Conservation (phyloP, 2,329 filamentous ascomycete species). For the Xylariales sp. region DNA sequence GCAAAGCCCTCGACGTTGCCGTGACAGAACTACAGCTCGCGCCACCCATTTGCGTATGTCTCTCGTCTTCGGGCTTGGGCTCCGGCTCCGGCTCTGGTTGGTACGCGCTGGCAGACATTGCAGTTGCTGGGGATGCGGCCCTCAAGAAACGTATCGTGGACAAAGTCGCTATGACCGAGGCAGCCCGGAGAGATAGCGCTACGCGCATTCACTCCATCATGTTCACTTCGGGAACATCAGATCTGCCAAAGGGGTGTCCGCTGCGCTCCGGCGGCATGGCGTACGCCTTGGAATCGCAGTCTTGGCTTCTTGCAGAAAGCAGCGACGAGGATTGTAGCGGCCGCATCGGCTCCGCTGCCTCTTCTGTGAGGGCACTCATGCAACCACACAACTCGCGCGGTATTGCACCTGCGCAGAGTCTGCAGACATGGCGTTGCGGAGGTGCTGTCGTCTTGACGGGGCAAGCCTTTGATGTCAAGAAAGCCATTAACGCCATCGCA, state of each 20-base stretch:
- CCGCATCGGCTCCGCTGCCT: too few relatives aligned
- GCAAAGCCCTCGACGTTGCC: slow-evolving; percentile 3
- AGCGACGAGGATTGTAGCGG: too few relatives aligned
- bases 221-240: slow-evolving; percentile 13
- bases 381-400: slow-evolving; percentile 11
- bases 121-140: not conserved
- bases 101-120: too few relatives aligned
- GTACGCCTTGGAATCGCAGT: slow-evolving; percentile 10
- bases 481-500: slow-evolving; percentile 8
- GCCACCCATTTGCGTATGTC: slow-evolving; percentile 1
- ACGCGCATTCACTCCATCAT: slow-evolving; percentile 9
- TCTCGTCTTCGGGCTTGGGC: not conserved
- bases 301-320: slow-evolving; percentile 9
- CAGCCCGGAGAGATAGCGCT: slow-evolving; percentile 2
- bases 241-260: slow-evolving; percentile 10
- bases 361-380: slow-evolving; percentile 2
- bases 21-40: slow-evolving; percentile 3
- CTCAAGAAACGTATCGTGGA: too few relatives aligned
- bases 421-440: slow-evolving; percentile 12
- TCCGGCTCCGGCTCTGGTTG: slow-evolving; percentile 1
- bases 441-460: slow-evolving; percentile 10
- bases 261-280: slow-evolving; percentile 7
- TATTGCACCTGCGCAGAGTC: slow-evolving; percentile 10
- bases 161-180: too few relatives aligned
- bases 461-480: slow-evolving; percentile 5